These are phyloP conservation scores for Trichoderma virens DNA, from an alignment of 495 filamentous ascomycete genomes.

Conservation along the genomic window DNA sequence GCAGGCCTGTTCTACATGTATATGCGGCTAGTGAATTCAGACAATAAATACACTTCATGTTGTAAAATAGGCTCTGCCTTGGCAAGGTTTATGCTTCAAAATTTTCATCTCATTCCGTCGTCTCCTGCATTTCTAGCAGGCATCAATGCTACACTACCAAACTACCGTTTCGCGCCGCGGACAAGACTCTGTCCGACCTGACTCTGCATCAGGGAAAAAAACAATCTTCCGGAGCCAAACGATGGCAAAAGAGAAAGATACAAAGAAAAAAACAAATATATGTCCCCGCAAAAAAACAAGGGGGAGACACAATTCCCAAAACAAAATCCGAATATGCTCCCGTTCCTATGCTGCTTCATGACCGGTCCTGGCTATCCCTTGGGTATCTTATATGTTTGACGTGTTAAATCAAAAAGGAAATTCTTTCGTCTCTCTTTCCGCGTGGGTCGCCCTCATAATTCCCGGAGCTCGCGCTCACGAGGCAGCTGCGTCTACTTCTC, in stretches of 20 bases:
- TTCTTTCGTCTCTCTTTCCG: not conserved
- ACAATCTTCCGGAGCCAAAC: not conserved
- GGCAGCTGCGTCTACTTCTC: slow-evolving; percentile 4
- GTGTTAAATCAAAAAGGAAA: slow-evolving; percentile 6
- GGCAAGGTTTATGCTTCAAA: not conserved
- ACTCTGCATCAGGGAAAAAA: not conserved
- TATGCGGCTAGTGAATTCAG: too few relatives aligned
- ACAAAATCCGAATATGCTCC: slow-evolving; percentile 1
- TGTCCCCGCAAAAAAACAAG: too few relatives aligned
- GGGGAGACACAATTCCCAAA: not conserved
- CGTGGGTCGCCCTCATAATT: slow-evolving; percentile 8
- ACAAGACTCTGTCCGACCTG: not conserved
- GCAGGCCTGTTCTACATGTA: too few relatives aligned
- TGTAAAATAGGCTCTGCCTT: too few relatives aligned
- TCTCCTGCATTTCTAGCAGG: not conserved
- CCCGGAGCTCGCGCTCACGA: slow-evolving; percentile 9
- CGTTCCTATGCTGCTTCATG: slow-evolving; percentile 8
- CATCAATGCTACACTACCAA: not conserved
- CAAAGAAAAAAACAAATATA: not conserved
- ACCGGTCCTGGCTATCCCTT: slow-evolving; percentile 7
- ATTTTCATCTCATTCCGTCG: not conserved
- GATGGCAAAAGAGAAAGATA: not conserved
- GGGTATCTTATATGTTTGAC: slow-evolving; percentile 9
- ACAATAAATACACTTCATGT: too few relatives aligned
- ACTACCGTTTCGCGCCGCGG: not conserved